Conservation (phyloP, 2,329 filamentous ascomycete genomes). For the Colletotrichum lentis region DNA sequence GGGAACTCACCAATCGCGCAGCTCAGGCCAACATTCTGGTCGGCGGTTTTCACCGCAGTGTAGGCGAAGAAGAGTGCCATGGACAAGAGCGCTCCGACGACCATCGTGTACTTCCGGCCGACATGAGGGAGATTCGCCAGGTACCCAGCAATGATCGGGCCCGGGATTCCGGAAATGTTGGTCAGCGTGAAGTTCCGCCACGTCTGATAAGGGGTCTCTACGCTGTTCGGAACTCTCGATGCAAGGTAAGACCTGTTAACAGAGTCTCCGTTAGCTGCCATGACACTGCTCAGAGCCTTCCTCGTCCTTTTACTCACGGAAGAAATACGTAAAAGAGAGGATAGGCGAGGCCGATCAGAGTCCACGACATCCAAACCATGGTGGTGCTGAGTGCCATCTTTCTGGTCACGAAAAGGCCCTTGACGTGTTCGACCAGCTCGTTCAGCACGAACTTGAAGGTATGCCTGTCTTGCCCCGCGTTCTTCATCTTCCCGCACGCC, state of each 20-base stretch:
- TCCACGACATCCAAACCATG: conserved; percentile 75
- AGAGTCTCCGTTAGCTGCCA: not conserved
- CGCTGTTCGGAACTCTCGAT: conserved; percentile 18
- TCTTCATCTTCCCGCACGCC: conserved; percentile 54
- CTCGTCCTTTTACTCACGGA: conserved; percentile 54
- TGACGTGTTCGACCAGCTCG: conserved; percentile 59
- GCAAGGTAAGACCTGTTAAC: conserved; percentile 30
- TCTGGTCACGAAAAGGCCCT: conserved; percentile 70
- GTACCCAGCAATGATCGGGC: conserved; percentile 73
- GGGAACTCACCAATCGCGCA: conserved; percentile 58
- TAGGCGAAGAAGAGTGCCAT: conserved; percentile 80
- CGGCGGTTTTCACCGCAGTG: conserved; percentile 69
- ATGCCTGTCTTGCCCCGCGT: conserved; percentile 45
- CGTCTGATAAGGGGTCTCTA: conserved; percentile 50
- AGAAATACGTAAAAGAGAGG: conserved; percentile 80
- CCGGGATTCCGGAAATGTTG: conserved; percentile 72
- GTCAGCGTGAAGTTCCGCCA: conserved; percentile 79
- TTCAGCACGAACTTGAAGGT: conserved; percentile 14
- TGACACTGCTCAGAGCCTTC: not conserved
- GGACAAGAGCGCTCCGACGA: conserved; percentile 70
- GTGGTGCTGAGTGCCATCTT: conserved; percentile 67
- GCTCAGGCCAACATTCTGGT: conserved; percentile 72
- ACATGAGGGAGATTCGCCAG: conserved; percentile 68
- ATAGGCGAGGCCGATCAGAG: conserved; percentile 75
- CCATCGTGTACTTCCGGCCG: conserved; percentile 71